phyloP scores from a whole-genome alignment of 2,329 filamentous ascomycete species.

The Claviceps sp. region DNA sequence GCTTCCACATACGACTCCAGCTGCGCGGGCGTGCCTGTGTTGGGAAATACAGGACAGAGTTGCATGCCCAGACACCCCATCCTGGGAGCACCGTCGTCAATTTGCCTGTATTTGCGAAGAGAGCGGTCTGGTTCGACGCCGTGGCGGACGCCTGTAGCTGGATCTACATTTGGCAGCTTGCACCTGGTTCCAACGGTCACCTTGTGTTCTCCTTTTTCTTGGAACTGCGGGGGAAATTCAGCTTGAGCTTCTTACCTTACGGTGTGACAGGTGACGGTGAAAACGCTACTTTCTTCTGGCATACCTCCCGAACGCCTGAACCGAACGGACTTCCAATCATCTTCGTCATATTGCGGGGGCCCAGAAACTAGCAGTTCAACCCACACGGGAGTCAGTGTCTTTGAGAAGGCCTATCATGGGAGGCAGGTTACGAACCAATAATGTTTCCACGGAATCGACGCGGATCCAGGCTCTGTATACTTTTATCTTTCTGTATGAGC shows the following conservation, averaged over 20 bases:
- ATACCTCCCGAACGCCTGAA: conserved; percentile 29
- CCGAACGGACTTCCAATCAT: conserved; percentile 51
- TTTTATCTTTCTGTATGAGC: conserved; percentile 37
- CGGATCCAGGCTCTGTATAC: conserved; percentile 40
- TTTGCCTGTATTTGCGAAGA: conserved; percentile 42
- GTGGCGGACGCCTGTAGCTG: conserved; percentile 42
- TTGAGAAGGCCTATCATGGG: background rate
- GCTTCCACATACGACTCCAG: conserved; percentile 36
- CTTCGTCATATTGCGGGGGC: conserved; percentile 51
- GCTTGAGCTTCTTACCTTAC: conserved; percentile 35
- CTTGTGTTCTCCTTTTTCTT: background rate
- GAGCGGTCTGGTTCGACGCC: conserved; percentile 42
- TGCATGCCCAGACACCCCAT: conserved; percentile 53
- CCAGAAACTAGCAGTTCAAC: conserved; percentile 38
- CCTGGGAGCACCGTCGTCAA: conserved; percentile 45
- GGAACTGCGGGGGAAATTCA: background rate
- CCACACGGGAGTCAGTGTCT: background rate
- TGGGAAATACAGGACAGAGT: conserved; percentile 41
- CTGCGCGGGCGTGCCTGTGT: conserved; percentile 12
- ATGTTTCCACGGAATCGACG: conserved; percentile 61
- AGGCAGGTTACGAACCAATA: conserved; percentile 32
- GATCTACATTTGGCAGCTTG: conserved; percentile 59
- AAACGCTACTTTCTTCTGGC: conserved; percentile 15
- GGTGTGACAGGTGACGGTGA: conserved; percentile 50
- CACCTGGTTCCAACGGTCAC: conserved; percentile 30